Evolutionary conservation across 495 filamentous ascomycete species (phyloP).

Genomic region (Corynascus novoguineensis): DNA sequence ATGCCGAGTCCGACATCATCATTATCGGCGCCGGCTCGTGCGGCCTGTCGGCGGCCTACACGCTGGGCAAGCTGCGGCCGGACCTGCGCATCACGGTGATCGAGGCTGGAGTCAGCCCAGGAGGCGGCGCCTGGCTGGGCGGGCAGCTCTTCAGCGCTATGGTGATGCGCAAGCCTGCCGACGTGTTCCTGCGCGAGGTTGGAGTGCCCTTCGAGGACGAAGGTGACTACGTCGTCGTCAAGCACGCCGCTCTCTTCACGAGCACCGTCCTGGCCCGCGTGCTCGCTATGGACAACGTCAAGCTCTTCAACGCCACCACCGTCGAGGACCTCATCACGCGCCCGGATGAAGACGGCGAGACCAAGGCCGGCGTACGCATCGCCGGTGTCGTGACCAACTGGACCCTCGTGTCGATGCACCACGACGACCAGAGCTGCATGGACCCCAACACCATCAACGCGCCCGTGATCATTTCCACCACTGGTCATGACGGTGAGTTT

Average conservation of each 20-base stretch:
- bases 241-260: slow-evolving; percentile 88
- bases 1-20: slow-evolving; percentile 87
- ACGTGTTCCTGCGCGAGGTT: slow-evolving; percentile 72
- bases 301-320: slow-evolving; percentile 89
- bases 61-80: slow-evolving; percentile 74
- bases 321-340: slow-evolving; percentile 90
- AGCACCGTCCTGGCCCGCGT: slow-evolving; percentile 78
- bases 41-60: slow-evolving; percentile 77
- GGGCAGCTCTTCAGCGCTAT: slow-evolving; percentile 90
- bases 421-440: slow-evolving; percentile 84
- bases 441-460: slow-evolving; percentile 95
- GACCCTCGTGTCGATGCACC: slow-evolving; percentile 85
- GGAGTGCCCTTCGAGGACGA: slow-evolving; percentile 85
- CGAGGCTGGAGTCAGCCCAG: slow-evolving; percentile 78
- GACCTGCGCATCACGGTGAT: slow-evolving; percentile 90
- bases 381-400: slow-evolving; percentile 92
- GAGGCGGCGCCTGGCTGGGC: slow-evolving; percentile 87
- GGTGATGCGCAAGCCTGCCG: slow-evolving; percentile 88
- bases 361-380: slow-evolving; percentile 55
- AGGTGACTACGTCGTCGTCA: slow-evolving; percentile 81
- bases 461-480: slow-evolving; percentile 77
- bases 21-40: slow-evolving; percentile 86
- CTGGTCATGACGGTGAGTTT: slow-evolving; percentile 66
- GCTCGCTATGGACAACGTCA: slow-evolving; percentile 77
- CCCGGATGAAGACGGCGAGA: slow-evolving; percentile 36